Evolutionary conservation across 305 asterid species (phyloP), one percentile per base, ranked within the genome.

Genomic region (Fraxinus floribunda): DNA sequence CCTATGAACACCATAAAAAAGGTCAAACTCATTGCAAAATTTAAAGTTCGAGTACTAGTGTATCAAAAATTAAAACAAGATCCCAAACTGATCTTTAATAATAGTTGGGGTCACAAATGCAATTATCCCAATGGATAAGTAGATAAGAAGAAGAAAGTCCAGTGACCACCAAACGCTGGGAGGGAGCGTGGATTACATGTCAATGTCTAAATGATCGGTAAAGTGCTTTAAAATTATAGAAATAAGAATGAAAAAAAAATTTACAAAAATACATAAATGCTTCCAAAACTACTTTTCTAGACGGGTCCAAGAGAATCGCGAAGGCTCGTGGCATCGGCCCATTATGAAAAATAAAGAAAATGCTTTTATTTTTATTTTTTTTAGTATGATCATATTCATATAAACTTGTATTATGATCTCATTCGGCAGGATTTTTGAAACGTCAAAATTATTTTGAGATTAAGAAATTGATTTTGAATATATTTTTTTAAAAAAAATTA

Each of bases 131-230:
- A 32, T 72, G 44, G 46, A 72, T 72, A 16, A 72, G 18, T 32
- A 46, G 76, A 72, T 72, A 72, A 72, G 76, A 72, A 72, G 76
- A 72, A 5, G 41, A 6, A 15, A 34, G 44, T 72, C 46, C 76
- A 7, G 76, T 32, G 46, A 72, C 26, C 76, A 72, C 5, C 76
- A 72, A 72, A 15, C 76, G 76, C 46, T 68, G 35, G 0, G 15
- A 68, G n/a, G 39, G 46, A 34, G 76, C 46, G 76, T 72, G 24
- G 39, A 15, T 34, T 34, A 5, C 35, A 9, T 13, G n/a, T 11
- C 74, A 66, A 6, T 10, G 74, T 24, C 74, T 24, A 64, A 62
- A 64, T 62, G 72, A 66, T 26, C 73, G 10, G 29, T 24, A 26
- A 0, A 24, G 35, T 9, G 35, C 34, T 66, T 26, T 24, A 24